Evolutionary conservation across 768 basidiomycete genomes (phyloP), one percentile per base, ranked within the genome.

Genomic region (Auricularia auricula-judae): DNA sequence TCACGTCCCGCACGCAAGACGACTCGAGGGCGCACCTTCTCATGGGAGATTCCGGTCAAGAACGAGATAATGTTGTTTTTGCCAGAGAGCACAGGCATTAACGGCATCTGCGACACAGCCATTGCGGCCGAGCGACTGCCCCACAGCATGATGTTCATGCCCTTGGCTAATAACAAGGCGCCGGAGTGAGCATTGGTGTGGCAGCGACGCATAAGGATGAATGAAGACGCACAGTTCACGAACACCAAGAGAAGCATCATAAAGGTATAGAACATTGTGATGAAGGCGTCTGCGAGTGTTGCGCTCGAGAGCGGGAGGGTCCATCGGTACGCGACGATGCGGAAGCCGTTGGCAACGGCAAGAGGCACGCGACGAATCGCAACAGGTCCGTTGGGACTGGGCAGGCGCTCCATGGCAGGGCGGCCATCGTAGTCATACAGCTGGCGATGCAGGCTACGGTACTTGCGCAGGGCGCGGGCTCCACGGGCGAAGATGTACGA

Each of bases 41-140:
- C 73, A 60, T 71, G 80, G 64, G 81, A 79, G 60, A 85, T 72
- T 21, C 83, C 82, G 3, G 83, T 85, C 39, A 84, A 68, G 36
- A 76, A 70, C 1, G 75, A 70, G 39, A 83, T 72, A 33, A 84
- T 70, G 64, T 86, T 86, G 71, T 87, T 86, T 74, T 82, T 83
- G 66, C 81, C 82, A 1, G 83, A 84, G 33, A 88, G 77, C 2
- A 79, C 84, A 16, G 80, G 77, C 69, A 86, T 74, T 21, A 87
- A 74, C 1, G 84, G 81, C 0, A 84, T 71, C 70, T 87, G 84
- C 44, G 75, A 75, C 5, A 72, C 71, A 1, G 79, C 82, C 29
- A 84, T 76, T 35, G 72, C 72, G 0, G 76, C 80, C 1, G 79
- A 75, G 34, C 79, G 74, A 65, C 82, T 68, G 8, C 69, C 67